Base-by-base conservation (phyloP, 495 filamentous ascomycete genomes). In the Pyrenula massariospora region DNA sequence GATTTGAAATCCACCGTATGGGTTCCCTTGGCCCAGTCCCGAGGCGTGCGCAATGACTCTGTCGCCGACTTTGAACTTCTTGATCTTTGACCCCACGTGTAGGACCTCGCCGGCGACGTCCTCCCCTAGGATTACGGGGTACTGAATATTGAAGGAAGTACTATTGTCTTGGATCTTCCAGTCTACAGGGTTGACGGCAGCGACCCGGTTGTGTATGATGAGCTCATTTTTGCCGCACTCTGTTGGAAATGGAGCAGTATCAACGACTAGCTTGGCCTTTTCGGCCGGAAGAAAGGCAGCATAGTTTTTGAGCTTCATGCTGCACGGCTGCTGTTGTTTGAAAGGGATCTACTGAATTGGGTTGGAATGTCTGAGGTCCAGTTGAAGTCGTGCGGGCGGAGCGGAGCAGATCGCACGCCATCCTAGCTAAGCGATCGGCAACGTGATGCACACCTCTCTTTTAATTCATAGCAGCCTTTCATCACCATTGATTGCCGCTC, bases 21-120 rank as follows among this genome's bases (percentile, higher is more conserved):
- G 22, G 19, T 23, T 53, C 24, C 55, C 56, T n/a, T 54, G 53
- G 19, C 53, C 42, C 10, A 55, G 12, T 2, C 56, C 56, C 20
- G 55, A 5, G 19, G 57, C 53, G 42, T 42, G 31, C 25, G 51
- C 58, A 10, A 61, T 31, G 20, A 67, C 65, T 19, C 65, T 60
- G 36, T 65, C 59, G n/a, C 65, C 65, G 3, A 56, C 12, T 31
- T 62, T 60, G 51, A 61, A 60, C 8, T 51, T 25, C 10, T 22
- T 62, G 57, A 53, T 81, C 12, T 48, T 63, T 0, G 60, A 53
- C 12, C 82, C 81, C 24, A 79, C 70, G 20, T 65, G 70, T 10
- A 63, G 66, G 10, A 85, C 68, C 2, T 68, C 70, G 22, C 84
- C 84, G 1, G 77, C 70, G 22, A 79, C 64, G 59, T 85, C 84